Evolutionary conservation across 2,329 filamentous ascomycete genomes (phyloP), one percentile per base, ranked within the genome.

Genomic region (Fusarium caatingaense): DNA sequence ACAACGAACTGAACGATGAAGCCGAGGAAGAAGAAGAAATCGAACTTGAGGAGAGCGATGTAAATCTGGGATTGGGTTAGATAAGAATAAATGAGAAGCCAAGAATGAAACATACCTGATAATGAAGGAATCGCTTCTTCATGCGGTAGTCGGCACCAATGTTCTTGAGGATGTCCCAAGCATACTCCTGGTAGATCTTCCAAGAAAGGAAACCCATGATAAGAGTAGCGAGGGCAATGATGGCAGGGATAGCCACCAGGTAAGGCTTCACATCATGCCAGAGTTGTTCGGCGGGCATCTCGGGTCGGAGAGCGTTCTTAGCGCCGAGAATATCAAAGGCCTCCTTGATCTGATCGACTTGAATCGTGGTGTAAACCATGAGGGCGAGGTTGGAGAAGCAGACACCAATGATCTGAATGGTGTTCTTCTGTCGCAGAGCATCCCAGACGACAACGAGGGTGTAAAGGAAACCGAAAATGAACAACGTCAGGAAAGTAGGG

Each of bases 11-110:
- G 96, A 48, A 99, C 93, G 9, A 96, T 98, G 80, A 99, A 99
- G 57, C 95, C 96, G 53, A 99, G 89, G 86, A 99, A 99, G 86
- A 99, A 98, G 89, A 99, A 99, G 82, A 99, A 98, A 83, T 99
- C 96, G 80, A 99, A 99, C 82, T 99, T 99, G 71, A 99, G 87
- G 13, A 99, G 88, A 40, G 96, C 93, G 76, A 99, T 98, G 81
- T 98, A 99, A 80, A 99, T 94, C 94, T 97, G 68, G 8, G 28
- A 12, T 3, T 7, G 7, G 21, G 12, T 51, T 28, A 11, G 37
- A 9, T 4, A 34, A 18, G 11, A 8, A 25, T 15, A 4, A 18
- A 28, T 20, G 15, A 18, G 20, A 42, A 20, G 13, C 2, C 16
- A 27, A 23, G 10, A 16, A 41, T 6, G 76, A 21, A 37, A 76